These are phyloP conservation scores for Plenodomus biglobosus DNA, from an alignment of 2,329 filamentous ascomycete genomes.

Conservation along the genomic window DNA sequence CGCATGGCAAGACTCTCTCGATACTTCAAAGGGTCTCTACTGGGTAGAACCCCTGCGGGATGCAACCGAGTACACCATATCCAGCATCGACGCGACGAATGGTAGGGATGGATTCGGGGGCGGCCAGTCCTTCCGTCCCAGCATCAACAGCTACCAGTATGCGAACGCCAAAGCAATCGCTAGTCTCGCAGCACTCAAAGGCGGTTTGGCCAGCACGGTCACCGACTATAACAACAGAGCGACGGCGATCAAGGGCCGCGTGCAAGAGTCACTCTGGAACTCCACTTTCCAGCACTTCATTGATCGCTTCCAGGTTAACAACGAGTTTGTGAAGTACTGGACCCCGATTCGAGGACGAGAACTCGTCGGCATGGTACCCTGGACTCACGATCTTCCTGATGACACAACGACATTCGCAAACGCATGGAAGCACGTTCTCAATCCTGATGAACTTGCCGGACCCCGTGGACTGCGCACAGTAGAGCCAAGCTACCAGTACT, in stretches of 20 bases:
- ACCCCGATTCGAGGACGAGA: constrained; percentile 49
- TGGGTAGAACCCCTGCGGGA: constrained; percentile 49
- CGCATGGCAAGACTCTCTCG: constrained; percentile 45
- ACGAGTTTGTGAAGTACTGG: constrained; percentile 45
- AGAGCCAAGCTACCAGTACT: constrained; percentile 51
- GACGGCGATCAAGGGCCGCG: constrained; percentile 38
- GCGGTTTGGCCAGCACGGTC: constrained; percentile 13
- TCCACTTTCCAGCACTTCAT: constrained; percentile 50
- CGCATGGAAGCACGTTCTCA: constrained; percentile 44
- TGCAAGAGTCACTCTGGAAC: constrained; percentile 50
- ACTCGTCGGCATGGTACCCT: constrained; percentile 49
- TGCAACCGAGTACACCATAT: constrained; percentile 51
- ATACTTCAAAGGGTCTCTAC: constrained; percentile 46
- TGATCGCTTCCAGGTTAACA: constrained; percentile 47
- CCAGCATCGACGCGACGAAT: constrained; percentile 48
- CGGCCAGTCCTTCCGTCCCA: constrained; percentile 48
- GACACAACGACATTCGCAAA: constrained; percentile 42
- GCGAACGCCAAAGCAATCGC: constrained; percentile 49
- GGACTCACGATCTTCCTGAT: constrained; percentile 49
- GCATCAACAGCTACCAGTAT: constrained; percentile 51
- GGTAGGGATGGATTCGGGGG: constrained; percentile 47
- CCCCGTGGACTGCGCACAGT: constrained; percentile 46
- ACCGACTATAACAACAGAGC: constrained; percentile 29
- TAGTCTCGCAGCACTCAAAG: constrained; percentile 41
- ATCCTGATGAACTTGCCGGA: constrained; percentile 40